These are phyloP conservation scores for Chondrostereum purpureum DNA, from an alignment of 1,284 basidiomycete genomes.

Conservation along the genomic window DNA sequence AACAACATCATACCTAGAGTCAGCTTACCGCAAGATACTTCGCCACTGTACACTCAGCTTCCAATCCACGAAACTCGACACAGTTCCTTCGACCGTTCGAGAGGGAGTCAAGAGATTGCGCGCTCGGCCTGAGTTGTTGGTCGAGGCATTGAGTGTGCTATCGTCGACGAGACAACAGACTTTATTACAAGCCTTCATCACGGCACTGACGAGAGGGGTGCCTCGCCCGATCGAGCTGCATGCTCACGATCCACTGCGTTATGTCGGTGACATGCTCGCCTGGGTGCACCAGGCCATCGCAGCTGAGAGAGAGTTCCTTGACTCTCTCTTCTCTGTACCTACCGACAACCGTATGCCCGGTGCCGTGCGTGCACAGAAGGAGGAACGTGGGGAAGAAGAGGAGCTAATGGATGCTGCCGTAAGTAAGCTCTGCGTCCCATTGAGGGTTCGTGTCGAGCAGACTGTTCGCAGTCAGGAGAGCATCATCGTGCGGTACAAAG, in stretches of 20 bases:
- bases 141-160: constrained; percentile 71
- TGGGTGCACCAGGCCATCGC: constrained; percentile 98
- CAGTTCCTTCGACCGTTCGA: constrained; percentile 67
- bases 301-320: constrained; percentile 88
- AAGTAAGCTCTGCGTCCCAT: constrained; percentile 78
- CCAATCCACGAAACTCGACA: constrained; percentile 71
- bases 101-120: constrained; percentile 73
- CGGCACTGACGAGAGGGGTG: constrained; percentile 86
- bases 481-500: constrained; percentile 84
- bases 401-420: constrained; percentile 81
- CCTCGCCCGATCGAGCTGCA: constrained; percentile 95
- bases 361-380: constrained; percentile 50
- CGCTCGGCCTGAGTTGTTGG: constrained; percentile 71
- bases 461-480: constrained; percentile 91
- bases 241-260: constrained; percentile 93
- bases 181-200: constrained; percentile 75
- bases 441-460: constrained; percentile 88
- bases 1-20: constrained; percentile 79
- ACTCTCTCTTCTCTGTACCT: constrained; percentile 72
- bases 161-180: constrained; percentile 79
- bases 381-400: constrained; percentile 64
- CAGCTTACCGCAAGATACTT: constrained; percentile 84
- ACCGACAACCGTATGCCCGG: constrained; percentile 73
- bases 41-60: constrained; percentile 87
- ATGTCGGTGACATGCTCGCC: constrained; percentile 97